A percentile compares a stretch with the other conserved stretches of the same genome.
Conservation (phyloP, 164 flowering plant species). For the Stephania cephalantha region DNA sequence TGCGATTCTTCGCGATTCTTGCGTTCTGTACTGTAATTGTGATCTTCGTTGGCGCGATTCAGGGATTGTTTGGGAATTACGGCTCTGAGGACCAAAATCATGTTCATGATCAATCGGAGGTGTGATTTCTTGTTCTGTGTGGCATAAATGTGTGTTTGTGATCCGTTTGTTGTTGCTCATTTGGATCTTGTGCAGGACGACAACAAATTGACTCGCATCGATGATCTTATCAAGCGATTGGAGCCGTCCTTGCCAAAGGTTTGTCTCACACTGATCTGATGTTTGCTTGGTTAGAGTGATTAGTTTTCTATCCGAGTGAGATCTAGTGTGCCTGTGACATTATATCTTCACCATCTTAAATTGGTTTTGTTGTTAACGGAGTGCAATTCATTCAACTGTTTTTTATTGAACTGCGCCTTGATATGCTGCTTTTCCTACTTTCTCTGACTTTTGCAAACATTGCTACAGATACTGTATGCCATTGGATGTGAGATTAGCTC, state of each 20-base stretch:
- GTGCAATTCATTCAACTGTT: too few species aligned
- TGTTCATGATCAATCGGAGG: constrained; percentile 26
- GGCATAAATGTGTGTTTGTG: neutral
- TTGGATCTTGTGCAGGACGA: constrained; percentile 31
- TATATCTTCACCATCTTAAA: too few species aligned
- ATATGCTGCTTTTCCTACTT: neutral
- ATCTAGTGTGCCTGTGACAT: too few species aligned
- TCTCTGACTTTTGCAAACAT: neutral
- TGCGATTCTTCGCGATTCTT: neutral
- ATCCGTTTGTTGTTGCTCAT: neutral
- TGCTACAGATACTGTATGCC: neutral
- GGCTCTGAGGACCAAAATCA: constrained; percentile 14
- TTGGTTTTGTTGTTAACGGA: too few species aligned
- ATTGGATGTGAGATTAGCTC: neutral
- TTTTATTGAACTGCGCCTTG: neutral
- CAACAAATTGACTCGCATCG: constrained; percentile 27
- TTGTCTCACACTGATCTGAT: constrained; percentile 16
- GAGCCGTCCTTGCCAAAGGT: constrained; percentile 59
- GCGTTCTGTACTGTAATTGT: neutral
- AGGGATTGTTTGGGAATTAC: constrained; percentile 20
- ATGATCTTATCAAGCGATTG: constrained; percentile 41
- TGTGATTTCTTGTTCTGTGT: constrained; percentile 11
- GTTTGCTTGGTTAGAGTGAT: neutral
- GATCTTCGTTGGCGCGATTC: constrained; percentile 6
- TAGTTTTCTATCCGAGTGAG: too few species aligned